Base-by-base conservation (phyloP, 495 filamentous ascomycete species). In the Daldinia grandis region DNA sequence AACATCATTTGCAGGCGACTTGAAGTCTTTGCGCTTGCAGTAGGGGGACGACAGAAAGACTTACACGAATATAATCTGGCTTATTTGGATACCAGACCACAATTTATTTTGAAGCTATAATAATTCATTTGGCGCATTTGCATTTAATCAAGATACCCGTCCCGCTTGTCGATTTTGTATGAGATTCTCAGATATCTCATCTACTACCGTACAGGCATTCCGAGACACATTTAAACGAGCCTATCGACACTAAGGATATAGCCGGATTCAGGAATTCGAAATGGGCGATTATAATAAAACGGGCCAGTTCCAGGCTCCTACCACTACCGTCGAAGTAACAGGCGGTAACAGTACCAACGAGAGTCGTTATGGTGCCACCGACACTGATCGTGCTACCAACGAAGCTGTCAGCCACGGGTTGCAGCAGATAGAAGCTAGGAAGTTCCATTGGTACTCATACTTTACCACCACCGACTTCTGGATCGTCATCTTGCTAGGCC, bases 401-500 rank as follows among this genome's bases (percentile, higher is more conserved):
- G 68, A 74, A 64, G 68, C 74, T 24, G 78, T 78, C 62, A 68
- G 69, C 37, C 71, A 75, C 53, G 83, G 74, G 33, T 73, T 86
- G 61, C 79, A 81, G 17, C 76, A 80, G 6, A 72, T 85, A 44
- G 83, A 85, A 72, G 78, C 77, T 44, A 80, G 75, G 70, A 80
- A 90, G 76, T 82, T 86, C 72, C 85, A 85, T 44, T 89, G 87
- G 81, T 94, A 95, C 79, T 87, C 91, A 2, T 98, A 93, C 79
- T 83, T 98, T 54, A 85, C 80, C 68, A 97, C 95, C 21, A 85
- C 84, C 68, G 91, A 97, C 72, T 99, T 99, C 79, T 99, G 92
- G 81, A 81, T 92, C 65, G 87, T 94, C 42, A 80, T 99, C 72
- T 19, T 87, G 21, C 81, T 99, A 62, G 95, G 94, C 83, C 95